A percentile compares a stretch with the other conserved stretches of the same genome.
These are phyloP conservation scores for Manihot esculenta DNA, from an alignment of 441 rosid genomes.

Conservation along the genomic window DNA sequence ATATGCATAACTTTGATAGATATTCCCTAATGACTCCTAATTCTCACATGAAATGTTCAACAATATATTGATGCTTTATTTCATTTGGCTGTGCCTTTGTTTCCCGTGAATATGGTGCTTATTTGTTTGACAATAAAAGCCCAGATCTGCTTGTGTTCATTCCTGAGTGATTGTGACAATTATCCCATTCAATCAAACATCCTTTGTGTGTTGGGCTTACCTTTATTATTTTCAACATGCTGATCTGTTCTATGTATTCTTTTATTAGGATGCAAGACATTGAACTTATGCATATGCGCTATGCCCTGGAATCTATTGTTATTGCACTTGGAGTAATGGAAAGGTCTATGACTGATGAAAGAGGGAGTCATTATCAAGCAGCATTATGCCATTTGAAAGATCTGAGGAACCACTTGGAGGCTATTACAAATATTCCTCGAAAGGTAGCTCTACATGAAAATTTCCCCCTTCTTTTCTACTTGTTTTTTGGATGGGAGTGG, in stretches of 20 bases:
- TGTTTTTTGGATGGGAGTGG: not conserved
- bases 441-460: slow-evolving; percentile 51
- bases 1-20: not conserved
- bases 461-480: slow-evolving; percentile 10
- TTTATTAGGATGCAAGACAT: slow-evolving; percentile 80
- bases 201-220: slow-evolving; percentile 7
- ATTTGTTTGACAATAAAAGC: not conserved
- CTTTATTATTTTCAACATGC: slow-evolving; percentile 5
- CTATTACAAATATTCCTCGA: slow-evolving; percentile 76
- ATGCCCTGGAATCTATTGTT: slow-evolving; percentile 84
- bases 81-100: not conserved
- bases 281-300: slow-evolving; percentile 98
- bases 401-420: slow-evolving; percentile 73
- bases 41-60: not conserved
- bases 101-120: not conserved
- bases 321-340: slow-evolving; percentile 78
- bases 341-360: slow-evolving; percentile 49
- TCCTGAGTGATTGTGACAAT: not conserved
- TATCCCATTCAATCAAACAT: too few species aligned
- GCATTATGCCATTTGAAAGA: slow-evolving; percentile 78
- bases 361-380: slow-evolving; percentile 44
- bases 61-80: not conserved
- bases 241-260: slow-evolving; percentile 11
- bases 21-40: not conserved
- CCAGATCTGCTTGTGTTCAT: not conserved